Base-by-base conservation (phyloP, 2,329 filamentous ascomycete genomes). In the Chaetothyriales sp. region DNA sequence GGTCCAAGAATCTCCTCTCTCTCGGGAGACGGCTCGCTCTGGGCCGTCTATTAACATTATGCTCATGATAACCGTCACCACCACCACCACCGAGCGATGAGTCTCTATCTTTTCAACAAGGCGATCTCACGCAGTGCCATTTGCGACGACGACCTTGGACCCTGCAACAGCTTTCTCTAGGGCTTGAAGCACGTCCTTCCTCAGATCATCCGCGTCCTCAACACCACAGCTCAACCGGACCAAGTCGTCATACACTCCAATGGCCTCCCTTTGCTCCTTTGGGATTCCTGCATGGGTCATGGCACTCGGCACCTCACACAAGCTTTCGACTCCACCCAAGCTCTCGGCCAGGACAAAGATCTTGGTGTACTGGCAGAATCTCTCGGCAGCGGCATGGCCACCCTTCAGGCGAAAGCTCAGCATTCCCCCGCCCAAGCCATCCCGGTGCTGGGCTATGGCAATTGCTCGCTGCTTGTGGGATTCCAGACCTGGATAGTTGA, bases 281-380 rank as follows among this genome's bases (percentile, higher is more conserved):
- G 92, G 92, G 58, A 98, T 98, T 53, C 90, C 92, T 20, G 88
- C 86, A 68, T 98, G 92, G 18, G 92, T 98, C 92, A 98, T 98
- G 69, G 81, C 86, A 61, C 85, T 86, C 19, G 92, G 92, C 2
- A 98, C 79, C 71, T 98, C 92, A 60, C 89, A 83, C 55, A 98
- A 74, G 63, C 79, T 85, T 77, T 98, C 92, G 46, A 98, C 84
- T 50, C 90, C 92, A 54, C 92, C 92, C 20, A 98, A 72, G 53
- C 80, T 86, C 75, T 98, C 92, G 26, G 92, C 92, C 5, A 98
- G 76, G 1, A 88, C 95, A 71, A 95, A 96, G 66, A 98, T 81
- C 63, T 80, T 80, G 44, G 89, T 95, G 53, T 77, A 72, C 68
- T 92, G 82, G 76, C 92, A 96, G 78, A 98, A 98, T 49, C 81